Evolutionary conservation across 1,139 yeast genomes (phyloP).

Genomic region (Hansenula sp.): DNA sequence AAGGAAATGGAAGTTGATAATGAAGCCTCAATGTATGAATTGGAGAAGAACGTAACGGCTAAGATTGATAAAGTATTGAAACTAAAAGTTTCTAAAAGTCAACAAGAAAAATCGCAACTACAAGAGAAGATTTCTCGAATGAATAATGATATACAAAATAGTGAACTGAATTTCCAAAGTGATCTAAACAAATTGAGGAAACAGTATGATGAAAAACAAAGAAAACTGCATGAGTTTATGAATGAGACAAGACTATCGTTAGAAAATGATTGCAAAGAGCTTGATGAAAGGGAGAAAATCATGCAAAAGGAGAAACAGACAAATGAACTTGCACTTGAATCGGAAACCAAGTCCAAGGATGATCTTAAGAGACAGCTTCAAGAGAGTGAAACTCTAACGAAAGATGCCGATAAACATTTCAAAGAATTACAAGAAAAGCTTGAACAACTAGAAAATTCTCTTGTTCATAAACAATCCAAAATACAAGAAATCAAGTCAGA

Average conservation of each 20-base stretch:
- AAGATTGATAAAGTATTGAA: conserved; percentile 35
- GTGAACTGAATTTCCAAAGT: conserved; percentile 19
- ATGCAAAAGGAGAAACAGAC: not conserved
- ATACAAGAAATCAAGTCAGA: conserved; percentile 24
- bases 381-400: conserved; percentile 14
- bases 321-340: not conserved
- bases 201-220: conserved; percentile 14
- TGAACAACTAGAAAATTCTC: not conserved
- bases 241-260: conserved; percentile 10
- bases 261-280: conserved; percentile 9
- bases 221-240: conserved; percentile 14
- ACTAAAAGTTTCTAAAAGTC: conserved; percentile 27
- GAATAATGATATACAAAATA: conserved; percentile 22
- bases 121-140: conserved; percentile 20
- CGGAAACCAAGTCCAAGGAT: not conserved
- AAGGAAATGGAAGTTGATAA: conserved; percentile 34
- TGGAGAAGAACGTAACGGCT: conserved; percentile 32
- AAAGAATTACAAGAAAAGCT: conserved; percentile 1
- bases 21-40: conserved; percentile 32
- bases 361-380: conserved; percentile 4
- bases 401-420: conserved; percentile 18
- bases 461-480: conserved; percentile 10
- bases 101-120: conserved; percentile 25
- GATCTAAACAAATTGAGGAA: conserved; percentile 19
- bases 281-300: conserved; percentile 1